A percentile compares a stretch with the other conserved stretches of the same genome.
Conservation (phyloP, 352 stramenopile genomes). For the Phytophthora macrochlamydospora region DNA sequence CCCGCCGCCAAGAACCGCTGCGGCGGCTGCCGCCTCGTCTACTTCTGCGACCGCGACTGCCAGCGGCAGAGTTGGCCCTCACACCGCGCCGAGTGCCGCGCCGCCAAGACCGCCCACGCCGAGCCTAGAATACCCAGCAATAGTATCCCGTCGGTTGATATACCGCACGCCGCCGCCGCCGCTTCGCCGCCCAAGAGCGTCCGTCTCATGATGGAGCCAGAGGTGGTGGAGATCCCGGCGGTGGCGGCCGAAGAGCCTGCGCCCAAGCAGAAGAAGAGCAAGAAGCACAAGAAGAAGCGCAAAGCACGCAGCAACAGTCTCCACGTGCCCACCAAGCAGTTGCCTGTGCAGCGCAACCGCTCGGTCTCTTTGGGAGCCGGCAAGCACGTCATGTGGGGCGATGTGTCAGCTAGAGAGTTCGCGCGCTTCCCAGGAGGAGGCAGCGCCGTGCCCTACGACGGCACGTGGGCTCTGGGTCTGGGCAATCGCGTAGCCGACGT, state of each 20-base stretch:
- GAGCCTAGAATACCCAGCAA: constrained; percentile 13
- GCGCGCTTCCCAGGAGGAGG: constrained; percentile 79
- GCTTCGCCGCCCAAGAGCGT: constrained; percentile 45
- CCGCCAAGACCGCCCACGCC: not conserved
- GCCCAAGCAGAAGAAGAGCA: constrained; percentile 66
- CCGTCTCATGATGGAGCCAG: constrained; percentile 45
- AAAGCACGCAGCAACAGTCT: constrained; percentile 77
- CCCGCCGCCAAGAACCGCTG: constrained; percentile 68
- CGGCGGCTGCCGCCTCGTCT: constrained; percentile 68
- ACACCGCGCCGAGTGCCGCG: constrained; percentile 57
- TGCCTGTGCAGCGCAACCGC: constrained; percentile 41
- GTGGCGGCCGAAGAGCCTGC: constrained; percentile 23
- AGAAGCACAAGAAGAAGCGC: constrained; percentile 77
- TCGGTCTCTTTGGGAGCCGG: constrained; percentile 63
- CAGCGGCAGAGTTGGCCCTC: constrained; percentile 64
- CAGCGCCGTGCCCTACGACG: constrained; percentile 77
- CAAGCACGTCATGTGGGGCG: constrained; percentile 83
- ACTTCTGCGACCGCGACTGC: constrained; percentile 82
- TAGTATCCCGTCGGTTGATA: constrained; percentile 29
- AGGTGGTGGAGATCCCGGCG: constrained; percentile 44
- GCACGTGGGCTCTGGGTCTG: constrained; percentile 81
- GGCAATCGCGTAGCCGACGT: constrained; percentile 67
- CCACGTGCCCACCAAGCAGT: constrained; percentile 42
- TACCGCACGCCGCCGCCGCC: constrained; percentile 25
- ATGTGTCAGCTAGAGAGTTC: constrained; percentile 76